Evolutionary conservation across 805 yeast genomes (phyloP).

Genomic region (Ogataea ramenticola): DNA sequence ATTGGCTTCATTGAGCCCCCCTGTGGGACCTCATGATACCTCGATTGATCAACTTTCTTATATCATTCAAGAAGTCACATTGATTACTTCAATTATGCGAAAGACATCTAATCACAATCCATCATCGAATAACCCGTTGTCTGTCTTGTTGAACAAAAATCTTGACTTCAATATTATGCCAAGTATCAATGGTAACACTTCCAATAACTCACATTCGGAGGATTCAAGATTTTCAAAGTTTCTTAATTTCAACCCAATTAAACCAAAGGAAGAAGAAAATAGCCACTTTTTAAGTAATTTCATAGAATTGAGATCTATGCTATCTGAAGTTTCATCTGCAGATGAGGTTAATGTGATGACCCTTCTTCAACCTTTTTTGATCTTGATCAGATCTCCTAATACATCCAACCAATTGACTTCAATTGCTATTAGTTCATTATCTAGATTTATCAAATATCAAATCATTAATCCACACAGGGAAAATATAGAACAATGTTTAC

Average conservation of each 20-base stretch:
- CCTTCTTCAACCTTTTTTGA: slow-evolving; percentile 77
- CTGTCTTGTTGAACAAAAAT: slow-evolving; percentile 63
- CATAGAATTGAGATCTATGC: slow-evolving; percentile 65
- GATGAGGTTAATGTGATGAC: slow-evolving; percentile 62
- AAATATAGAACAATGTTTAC: slow-evolving; percentile 49
- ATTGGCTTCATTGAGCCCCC: neutral
- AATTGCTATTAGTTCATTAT: slow-evolving; percentile 66
- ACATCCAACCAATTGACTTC: slow-evolving; percentile 85
- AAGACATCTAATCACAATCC: slow-evolving; percentile 72
- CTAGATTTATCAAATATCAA: slow-evolving; percentile 64
- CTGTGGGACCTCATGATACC: neutral
- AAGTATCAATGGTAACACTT: neutral
- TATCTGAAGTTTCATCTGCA: slow-evolving; percentile 47
- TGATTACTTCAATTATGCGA: slow-evolving; percentile 83
- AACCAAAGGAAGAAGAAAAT: slow-evolving; percentile 20
- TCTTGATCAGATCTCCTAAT: slow-evolving; percentile 74
- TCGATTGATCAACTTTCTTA: slow-evolving; percentile 68
- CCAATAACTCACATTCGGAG: neutral
- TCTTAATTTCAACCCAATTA: slow-evolving; percentile 8
- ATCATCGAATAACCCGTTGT: slow-evolving; percentile 52
- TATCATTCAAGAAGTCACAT: slow-evolving; percentile 82
- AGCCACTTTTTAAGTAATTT: slow-evolving; percentile 71
- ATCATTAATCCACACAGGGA: slow-evolving; percentile 51
- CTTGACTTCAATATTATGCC: neutral
- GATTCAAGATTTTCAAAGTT: slow-evolving; percentile 23